Evolutionary conservation across 352 stramenopile genomes (phyloP).

Genomic region (Globisporangium irregulare): DNA sequence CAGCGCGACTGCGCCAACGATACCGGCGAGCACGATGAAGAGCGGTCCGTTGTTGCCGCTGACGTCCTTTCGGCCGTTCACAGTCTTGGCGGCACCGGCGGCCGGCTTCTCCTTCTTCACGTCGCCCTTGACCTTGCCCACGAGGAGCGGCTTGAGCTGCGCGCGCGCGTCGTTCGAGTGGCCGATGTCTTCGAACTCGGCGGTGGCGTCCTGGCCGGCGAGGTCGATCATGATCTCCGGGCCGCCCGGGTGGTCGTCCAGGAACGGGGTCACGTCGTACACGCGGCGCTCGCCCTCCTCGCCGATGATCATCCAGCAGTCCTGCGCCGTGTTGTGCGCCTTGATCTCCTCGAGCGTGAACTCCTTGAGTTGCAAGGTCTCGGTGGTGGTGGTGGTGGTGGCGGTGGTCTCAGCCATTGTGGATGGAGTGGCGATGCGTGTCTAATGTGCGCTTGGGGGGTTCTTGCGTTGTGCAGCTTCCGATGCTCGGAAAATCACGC

Average conservation of each 20-base stretch:
- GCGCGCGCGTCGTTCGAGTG: conserved; percentile 95
- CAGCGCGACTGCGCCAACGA: conserved; percentile 47
- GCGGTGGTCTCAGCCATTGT: conserved; percentile 4
- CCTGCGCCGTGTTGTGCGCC: conserved; percentile 73
- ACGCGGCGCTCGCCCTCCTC: conserved; percentile 86
- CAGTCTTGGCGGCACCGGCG: conserved; percentile 24
- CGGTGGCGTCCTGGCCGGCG: conserved; percentile 90
- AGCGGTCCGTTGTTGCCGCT: conserved; percentile 54
- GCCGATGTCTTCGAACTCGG: conserved; percentile 96
- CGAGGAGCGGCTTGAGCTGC: conserved; percentile 91
- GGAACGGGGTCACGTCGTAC: conserved; percentile 97
- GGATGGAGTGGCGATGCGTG: background rate
- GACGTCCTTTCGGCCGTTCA: conserved; percentile 55
- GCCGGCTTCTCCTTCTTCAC: conserved; percentile 40
- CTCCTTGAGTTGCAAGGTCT: conserved; percentile 49
- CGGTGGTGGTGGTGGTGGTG: too few relatives aligned
- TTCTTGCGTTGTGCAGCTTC: background rate
- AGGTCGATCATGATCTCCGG: conserved; percentile 97
- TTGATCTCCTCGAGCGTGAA: conserved; percentile 93
- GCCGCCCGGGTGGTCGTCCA: conserved; percentile 98
- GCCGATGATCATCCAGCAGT: conserved; percentile 87
- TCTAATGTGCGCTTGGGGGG: background rate
- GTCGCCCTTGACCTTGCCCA: conserved; percentile 88
- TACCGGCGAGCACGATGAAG: conserved; percentile 46
- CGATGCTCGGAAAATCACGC: background rate